Evolutionary conservation across 139 green algal species (phyloP), one percentile per base, ranked within the genome.

Genomic region (Penium margaritaceum): DNA sequence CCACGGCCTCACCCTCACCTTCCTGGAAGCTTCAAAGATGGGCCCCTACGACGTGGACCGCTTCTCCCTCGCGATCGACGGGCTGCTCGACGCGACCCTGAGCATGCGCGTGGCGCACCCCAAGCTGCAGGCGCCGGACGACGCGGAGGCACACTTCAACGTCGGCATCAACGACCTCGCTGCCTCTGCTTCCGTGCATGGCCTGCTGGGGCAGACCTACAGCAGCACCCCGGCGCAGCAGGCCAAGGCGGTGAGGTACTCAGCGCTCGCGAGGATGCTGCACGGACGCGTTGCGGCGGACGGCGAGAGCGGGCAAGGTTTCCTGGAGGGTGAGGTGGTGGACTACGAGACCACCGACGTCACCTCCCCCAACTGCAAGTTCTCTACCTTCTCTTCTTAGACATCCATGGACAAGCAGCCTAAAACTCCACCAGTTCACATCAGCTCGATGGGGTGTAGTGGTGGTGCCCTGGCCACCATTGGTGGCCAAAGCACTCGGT

Each of bases 121-220:
- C 12, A 67, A 67, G 12, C 12, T 39, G 58, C 58, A 67, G 12
- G 27, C 33, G 12, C 33, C 58, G 21, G 24, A 51, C 58, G 58
- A 67, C 19, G 58, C 58, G 19, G 33, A 67, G 58, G 34, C 58
- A n/a, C 58, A 67, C 34, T 41, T 67, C 58, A 67, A 67, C 58
- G 34, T 67, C 21, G 34, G 34, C 21, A 43, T 67, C n/a, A 21
- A 27, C 0, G 33, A 67, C 21, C 58, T 67, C 19, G 58, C n/a
- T 19, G 21, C n/a, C 58, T 41, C 58, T n/a, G 58, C n/a, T n/a
- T 19, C n/a, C 41, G 63, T 71, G 63, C 63, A 71, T n/a, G 63
- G 63, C 24, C n/a, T 71, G 63, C 63, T 71, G 21, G 63, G 63
- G 15, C 63, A 71, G 33, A 71, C 63, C 21, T 71, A 71, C 41